Conservation (phyloP, 2,329 filamentous ascomycete genomes). For the Geosmithia putterillii region DNA sequence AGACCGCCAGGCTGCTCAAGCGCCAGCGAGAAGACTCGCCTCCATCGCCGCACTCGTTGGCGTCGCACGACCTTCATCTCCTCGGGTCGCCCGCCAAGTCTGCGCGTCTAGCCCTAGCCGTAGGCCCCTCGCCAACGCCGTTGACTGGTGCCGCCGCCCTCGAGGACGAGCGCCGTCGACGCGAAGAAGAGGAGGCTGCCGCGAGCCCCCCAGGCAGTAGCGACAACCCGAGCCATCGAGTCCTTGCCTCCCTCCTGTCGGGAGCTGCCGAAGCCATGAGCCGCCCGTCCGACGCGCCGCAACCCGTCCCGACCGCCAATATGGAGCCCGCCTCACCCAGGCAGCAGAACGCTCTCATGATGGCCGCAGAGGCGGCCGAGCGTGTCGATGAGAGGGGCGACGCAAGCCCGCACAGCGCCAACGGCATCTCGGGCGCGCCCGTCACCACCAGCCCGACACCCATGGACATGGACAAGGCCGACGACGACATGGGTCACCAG, state of each 20-base stretch:
- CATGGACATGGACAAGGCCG: conserved; percentile 40
- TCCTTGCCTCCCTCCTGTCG: conserved; percentile 41
- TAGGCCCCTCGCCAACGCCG: conserved; percentile 29
- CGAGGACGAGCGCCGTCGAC: conserved; percentile 37
- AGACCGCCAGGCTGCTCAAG: conserved; percentile 27
- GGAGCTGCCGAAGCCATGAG: conserved; percentile 40
- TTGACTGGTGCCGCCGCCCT: conserved; percentile 41
- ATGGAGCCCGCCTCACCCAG: conserved; percentile 27
- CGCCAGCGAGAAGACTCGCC: conserved; percentile 35
- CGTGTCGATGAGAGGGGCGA: conserved; percentile 21
- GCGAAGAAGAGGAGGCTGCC: conserved; percentile 25
- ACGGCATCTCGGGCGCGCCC: conserved; percentile 26
- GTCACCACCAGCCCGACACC: conserved; percentile 38
- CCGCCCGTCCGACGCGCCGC: conserved; percentile 41
- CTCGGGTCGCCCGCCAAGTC: conserved; percentile 41
- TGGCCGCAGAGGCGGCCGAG: conserved; percentile 18
- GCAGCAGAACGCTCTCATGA: conserved; percentile 17
- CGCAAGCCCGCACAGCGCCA: conserved; percentile 29
- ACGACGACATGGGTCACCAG: conserved; percentile 22
- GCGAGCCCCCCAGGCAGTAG: conserved; percentile 30
- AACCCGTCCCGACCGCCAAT: conserved; percentile 24
- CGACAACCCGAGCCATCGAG: conserved; percentile 41
- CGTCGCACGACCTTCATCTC: conserved; percentile 15
- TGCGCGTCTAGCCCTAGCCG: conserved; percentile 33
- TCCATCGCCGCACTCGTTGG: conserved; percentile 17